Conservation (phyloP, 108 stramenopile genomes). For the Bacterosira constricta region DNA sequence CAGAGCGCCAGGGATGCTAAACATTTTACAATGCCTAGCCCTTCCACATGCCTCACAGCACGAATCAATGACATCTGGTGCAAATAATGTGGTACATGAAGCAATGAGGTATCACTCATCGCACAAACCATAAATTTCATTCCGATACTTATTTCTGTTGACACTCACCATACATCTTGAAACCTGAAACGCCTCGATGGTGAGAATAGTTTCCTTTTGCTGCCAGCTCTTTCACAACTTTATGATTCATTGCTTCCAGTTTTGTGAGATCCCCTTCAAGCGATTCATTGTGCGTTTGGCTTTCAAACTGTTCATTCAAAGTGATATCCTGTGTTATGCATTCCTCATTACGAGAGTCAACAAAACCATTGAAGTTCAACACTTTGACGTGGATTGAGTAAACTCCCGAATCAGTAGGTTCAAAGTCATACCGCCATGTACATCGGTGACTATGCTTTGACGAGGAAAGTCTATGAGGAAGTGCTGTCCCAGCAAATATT, state of each 20-base stretch:
- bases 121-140: no score
- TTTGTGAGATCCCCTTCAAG: no score
- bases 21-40: constrained; percentile 21
- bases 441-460: not conserved
- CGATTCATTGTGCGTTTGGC: not conserved
- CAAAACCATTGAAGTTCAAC: constrained; percentile 35
- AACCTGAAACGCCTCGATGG: constrained; percentile 24
- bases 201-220: constrained; percentile 15
- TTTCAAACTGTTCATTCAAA: not conserved
- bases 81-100: no score
- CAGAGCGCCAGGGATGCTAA: constrained; percentile 13
- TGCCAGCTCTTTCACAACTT: constrained; percentile 4
- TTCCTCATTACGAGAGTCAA: not conserved
- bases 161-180: constrained; percentile 36
- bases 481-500: constrained; percentile 33
- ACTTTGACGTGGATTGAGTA: constrained; percentile 41
- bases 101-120: no score
- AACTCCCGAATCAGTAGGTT: not conserved
- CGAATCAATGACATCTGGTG: not conserved
- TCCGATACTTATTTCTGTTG: no score
- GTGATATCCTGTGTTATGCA: not conserved
- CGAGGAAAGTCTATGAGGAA: not conserved
- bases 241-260: no score
- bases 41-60: constrained; percentile 38
- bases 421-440: constrained; percentile 21